These are phyloP conservation scores for Metroxylon sagu DNA, from an alignment of 176 grass and related monocot species.

Conservation along the genomic window DNA sequence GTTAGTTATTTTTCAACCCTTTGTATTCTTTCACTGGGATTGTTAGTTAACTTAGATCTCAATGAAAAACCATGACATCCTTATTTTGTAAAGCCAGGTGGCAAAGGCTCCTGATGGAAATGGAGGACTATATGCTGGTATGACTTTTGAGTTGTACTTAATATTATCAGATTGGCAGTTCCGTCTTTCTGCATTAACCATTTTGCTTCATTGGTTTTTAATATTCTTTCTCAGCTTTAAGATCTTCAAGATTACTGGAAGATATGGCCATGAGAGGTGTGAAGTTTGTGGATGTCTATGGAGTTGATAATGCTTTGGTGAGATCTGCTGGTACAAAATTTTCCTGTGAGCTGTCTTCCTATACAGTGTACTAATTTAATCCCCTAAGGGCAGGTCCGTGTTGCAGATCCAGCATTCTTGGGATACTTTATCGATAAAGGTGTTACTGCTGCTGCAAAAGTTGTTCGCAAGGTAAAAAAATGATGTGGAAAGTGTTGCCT, in stretches of 20 bases:
- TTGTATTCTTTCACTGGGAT: too few species aligned
- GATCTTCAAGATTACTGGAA: constrained; percentile 76
- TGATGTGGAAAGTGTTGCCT: too few species aligned
- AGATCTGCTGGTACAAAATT: constrained; percentile 5
- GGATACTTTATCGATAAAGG: constrained; percentile 96
- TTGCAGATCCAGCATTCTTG: constrained; percentile 91
- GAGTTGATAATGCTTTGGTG: constrained; percentile 89
- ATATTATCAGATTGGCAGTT: too few species aligned
- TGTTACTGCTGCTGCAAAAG: constrained; percentile 78
- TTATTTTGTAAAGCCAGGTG: constrained; percentile 49
- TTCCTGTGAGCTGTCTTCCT: background rate
- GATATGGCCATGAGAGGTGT: constrained; percentile 77
- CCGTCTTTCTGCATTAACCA: background rate
- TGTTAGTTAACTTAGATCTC: too few species aligned
- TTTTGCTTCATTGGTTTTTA: constrained; percentile 5
- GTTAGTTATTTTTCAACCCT: too few species aligned
- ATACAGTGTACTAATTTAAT: constrained; percentile 25
- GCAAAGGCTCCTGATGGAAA: constrained; percentile 98
- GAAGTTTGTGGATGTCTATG: constrained; percentile 93
- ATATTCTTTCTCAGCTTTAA: constrained; percentile 41
- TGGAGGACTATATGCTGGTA: constrained; percentile 95
- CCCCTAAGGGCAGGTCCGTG: constrained; percentile 55
- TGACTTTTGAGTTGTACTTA: background rate
- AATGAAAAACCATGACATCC: background rate
- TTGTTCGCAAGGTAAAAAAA: constrained; percentile 75